phyloP scores from a whole-genome alignment of 768 basidiomycete genomes.

The Termitomyces sp. region DNA sequence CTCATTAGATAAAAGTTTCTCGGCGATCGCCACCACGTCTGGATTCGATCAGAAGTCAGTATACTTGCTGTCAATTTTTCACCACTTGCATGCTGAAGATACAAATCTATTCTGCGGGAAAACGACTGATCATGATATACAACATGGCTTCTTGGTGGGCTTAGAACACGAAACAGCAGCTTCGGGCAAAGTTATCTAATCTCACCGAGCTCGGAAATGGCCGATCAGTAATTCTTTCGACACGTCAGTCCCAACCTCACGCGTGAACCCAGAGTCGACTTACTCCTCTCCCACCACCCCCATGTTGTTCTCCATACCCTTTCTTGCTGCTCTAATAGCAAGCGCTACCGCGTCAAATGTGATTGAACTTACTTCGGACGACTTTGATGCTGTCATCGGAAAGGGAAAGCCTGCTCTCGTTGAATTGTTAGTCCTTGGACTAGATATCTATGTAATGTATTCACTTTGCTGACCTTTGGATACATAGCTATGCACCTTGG shows the following conservation, averaged over 20 bases:
- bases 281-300: constrained; percentile 22
- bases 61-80: too few species aligned
- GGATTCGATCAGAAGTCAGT: too few species aligned
- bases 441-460: neutral
- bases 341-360: constrained; percentile 76
- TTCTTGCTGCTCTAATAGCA: constrained; percentile 53
- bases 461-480: constrained; percentile 2
- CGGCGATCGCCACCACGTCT: too few species aligned
- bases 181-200: constrained; percentile 1
- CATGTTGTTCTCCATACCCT: constrained; percentile 59
- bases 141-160: neutral
- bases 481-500: constrained; percentile 78
- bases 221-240: neutral
- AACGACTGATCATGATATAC: neutral
- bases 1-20: too few species aligned
- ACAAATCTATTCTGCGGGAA: neutral
- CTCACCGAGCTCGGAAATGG: constrained; percentile 19
- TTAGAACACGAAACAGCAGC: too few species aligned
- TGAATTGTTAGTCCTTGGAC: constrained; percentile 68
- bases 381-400: constrained; percentile 76
- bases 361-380: constrained; percentile 67
- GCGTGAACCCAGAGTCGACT: constrained; percentile 4
- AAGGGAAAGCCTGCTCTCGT: constrained; percentile 81
- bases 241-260: constrained; percentile 16
- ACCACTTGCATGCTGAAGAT: too few species aligned